Percentiles rank a stretch among this genome's conserved stretches.
Evolutionary conservation across 352 stramenopile genomes (phyloP).

Genomic region (Phytophthora cactorum): DNA sequence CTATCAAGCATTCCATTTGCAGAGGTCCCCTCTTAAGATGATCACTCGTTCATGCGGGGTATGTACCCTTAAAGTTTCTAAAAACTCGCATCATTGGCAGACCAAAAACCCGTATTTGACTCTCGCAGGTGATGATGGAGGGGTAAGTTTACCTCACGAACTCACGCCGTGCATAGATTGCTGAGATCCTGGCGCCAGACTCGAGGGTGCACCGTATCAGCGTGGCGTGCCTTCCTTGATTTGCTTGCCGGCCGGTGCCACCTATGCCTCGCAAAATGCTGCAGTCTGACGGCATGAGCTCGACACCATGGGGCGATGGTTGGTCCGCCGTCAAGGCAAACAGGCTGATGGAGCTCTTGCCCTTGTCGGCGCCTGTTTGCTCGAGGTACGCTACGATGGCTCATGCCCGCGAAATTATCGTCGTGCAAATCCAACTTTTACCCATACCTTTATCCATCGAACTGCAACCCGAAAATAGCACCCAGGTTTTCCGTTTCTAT

Average conservation of each 20-base stretch:
- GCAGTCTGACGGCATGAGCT: background rate
- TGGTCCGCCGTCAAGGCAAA: conserved; percentile 26
- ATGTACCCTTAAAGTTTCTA: too few relatives aligned
- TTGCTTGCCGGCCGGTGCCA: background rate
- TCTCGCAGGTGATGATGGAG: conserved; percentile 14
- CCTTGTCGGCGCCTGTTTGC: conserved; percentile 34
- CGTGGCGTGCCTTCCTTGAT: conserved; percentile 20
- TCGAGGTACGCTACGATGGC: conserved; percentile 2
- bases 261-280: conserved; percentile 21
- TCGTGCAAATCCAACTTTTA: background rate
- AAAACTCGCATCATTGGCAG: background rate
- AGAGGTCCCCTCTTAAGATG: too few relatives aligned
- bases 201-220: conserved; percentile 34
- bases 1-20: too few relatives aligned
- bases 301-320: conserved; percentile 3
- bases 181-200: conserved; percentile 17
- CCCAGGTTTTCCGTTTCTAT: background rate
- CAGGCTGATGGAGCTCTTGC: conserved; percentile 26
- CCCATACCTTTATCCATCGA: background rate
- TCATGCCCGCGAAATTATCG: background rate
- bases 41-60: background rate
- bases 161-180: conserved; percentile 28
- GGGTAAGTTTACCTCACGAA: conserved; percentile 18
- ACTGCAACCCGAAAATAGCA: background rate
- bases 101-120: conserved; percentile 2